A percentile compares a stretch with the other conserved stretches of the same genome.
phyloP scores from a whole-genome alignment of 805 yeast species.

The Phaffomyces thermotolerans region DNA sequence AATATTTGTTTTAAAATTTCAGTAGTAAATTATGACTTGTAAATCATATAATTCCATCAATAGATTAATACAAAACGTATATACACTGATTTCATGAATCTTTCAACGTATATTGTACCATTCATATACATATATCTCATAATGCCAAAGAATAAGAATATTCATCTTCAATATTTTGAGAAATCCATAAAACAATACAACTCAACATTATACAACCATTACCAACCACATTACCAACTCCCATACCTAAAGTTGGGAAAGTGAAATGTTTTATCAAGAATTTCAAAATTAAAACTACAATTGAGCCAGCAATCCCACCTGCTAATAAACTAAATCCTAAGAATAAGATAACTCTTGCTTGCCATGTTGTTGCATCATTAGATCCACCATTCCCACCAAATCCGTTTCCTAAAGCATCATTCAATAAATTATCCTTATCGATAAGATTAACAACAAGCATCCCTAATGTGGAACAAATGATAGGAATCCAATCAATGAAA shows the following conservation, averaged over 20 bases:
- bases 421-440: constrained; percentile 35
- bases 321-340: constrained; percentile 90
- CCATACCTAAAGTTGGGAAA: constrained; percentile 92
- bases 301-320: constrained; percentile 88
- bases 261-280: constrained; percentile 71
- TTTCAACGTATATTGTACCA: background rate
- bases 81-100: too few species aligned
- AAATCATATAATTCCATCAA: too few species aligned
- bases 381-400: constrained; percentile 26
- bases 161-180: constrained; percentile 94
- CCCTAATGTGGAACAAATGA: constrained; percentile 80
- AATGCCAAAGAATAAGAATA: constrained; percentile 86
- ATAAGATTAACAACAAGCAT: constrained; percentile 61
- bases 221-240: constrained; percentile 77
- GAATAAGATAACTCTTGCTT: constrained; percentile 84
- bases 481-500: constrained; percentile 94
- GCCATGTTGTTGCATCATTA: constrained; percentile 64
- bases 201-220: constrained; percentile 79
- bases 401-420: constrained; percentile 26
- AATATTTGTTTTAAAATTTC: too few species aligned
- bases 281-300: constrained; percentile 80
- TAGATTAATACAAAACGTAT: too few species aligned
- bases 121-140: constrained; percentile 20
- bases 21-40: too few species aligned
- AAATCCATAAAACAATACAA: constrained; percentile 85